These are phyloP conservation scores for Cicer chorassanicum DNA, from an alignment of 306 rosid species.

Conservation along the genomic window DNA sequence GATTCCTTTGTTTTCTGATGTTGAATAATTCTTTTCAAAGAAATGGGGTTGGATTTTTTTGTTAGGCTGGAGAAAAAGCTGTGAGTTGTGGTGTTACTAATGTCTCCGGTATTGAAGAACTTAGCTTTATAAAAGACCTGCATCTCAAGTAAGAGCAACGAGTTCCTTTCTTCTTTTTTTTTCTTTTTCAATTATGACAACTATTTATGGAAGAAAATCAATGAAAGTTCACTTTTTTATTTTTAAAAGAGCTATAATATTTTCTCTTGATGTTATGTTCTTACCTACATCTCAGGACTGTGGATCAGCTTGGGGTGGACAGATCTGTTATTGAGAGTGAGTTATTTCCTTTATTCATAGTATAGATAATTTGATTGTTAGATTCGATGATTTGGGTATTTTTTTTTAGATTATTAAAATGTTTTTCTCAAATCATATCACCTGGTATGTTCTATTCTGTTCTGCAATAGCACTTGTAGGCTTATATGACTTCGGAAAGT, in stretches of 20 bases:
- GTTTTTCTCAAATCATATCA: neutral
- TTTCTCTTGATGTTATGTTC: slow-evolving; percentile 27
- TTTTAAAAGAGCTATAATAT: neutral
- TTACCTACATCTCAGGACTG: slow-evolving; percentile 54
- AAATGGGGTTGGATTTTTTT: slow-evolving; percentile 30
- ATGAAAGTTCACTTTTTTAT: neutral
- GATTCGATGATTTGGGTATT: slow-evolving; percentile 9
- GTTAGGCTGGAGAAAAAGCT: slow-evolving; percentile 94
- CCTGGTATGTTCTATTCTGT: neutral
- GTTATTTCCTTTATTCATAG: slow-evolving; percentile 42
- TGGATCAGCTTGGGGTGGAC: slow-evolving; percentile 76
- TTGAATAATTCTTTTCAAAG: slow-evolving; percentile 10
- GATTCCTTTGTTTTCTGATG: neutral
- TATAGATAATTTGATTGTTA: slow-evolving; percentile 27
- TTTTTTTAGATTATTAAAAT: neutral
- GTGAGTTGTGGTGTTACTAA: slow-evolving; percentile 85
- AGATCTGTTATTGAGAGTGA: slow-evolving; percentile 66
- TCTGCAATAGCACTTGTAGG: slow-evolving; percentile 2
- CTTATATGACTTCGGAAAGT: slow-evolving; percentile 5
- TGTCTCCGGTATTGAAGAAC: slow-evolving; percentile 70
- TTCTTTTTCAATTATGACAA: slow-evolving; percentile 7
- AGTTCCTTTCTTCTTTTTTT: slow-evolving; percentile 7
- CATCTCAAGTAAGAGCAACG: slow-evolving; percentile 65
- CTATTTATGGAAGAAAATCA: neutral
- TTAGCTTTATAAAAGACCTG: slow-evolving; percentile 70